Evolutionary conservation across 1,284 basidiomycete species (phyloP).

Genomic region (Rhodotorula sp.): DNA sequence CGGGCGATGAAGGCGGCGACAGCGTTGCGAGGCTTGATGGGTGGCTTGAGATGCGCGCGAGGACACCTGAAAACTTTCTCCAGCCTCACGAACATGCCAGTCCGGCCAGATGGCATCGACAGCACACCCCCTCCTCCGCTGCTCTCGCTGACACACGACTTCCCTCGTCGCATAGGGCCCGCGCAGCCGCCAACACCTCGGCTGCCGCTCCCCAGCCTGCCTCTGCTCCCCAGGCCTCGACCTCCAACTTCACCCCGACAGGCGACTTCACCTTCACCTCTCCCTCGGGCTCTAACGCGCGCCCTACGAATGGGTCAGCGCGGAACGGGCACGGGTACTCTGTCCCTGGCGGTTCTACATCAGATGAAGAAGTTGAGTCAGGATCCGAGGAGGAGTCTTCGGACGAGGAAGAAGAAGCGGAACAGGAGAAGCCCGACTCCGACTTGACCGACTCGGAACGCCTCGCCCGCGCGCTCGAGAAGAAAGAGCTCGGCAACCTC

Average conservation of each 20-base stretch:
- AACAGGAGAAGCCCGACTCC: slow-evolving; percentile 25
- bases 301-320: slow-evolving; percentile 5
- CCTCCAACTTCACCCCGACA: slow-evolving; percentile 20
- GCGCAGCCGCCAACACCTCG: not conserved
- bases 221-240: not conserved
- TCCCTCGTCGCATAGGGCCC: slow-evolving; percentile 6
- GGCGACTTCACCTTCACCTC: slow-evolving; percentile 29
- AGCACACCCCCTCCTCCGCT: not conserved
- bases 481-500: slow-evolving; percentile 37
- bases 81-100: not conserved
- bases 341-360: not conserved
- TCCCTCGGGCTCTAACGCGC: not conserved
- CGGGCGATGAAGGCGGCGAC: no score
- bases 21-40: no score
- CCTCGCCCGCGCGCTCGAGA: slow-evolving; percentile 19
- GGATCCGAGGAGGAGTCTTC: slow-evolving; percentile 9
- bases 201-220: no score
- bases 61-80: no score
- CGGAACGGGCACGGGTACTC: no score
- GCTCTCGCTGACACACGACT: not conserved
- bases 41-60: no score
- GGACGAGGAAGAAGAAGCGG: not conserved
- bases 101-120: no score
- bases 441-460: slow-evolving; percentile 26
- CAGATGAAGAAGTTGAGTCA: slow-evolving; percentile 8